Conservation (phyloP, 2,329 filamentous ascomycete species). For the Trichoderma sp. region DNA sequence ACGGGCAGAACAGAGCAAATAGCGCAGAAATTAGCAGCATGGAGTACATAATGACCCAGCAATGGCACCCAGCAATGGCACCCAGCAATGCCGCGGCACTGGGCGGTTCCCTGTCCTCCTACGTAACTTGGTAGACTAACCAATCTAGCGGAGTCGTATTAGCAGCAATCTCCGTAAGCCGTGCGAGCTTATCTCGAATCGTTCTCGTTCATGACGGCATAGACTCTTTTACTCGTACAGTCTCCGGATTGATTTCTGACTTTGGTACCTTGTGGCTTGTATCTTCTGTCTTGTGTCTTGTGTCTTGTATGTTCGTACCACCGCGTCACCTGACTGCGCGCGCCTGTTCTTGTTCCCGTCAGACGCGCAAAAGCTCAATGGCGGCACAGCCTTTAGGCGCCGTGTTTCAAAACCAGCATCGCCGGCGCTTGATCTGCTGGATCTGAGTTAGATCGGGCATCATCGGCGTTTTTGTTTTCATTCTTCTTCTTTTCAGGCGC, state of each 20-base stretch:
- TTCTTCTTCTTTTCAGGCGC: not conserved
- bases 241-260: not conserved
- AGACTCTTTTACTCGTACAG: not conserved
- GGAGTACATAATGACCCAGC: not conserved
- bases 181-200: not conserved
- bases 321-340: conserved; percentile 30
- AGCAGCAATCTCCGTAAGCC: not conserved
- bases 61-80: not conserved
- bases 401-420: not conserved
- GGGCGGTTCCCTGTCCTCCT: not conserved
- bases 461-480: not conserved
- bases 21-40: not conserved
- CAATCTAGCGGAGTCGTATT: not conserved
- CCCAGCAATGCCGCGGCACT: not conserved
- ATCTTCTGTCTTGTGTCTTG: not conserved
- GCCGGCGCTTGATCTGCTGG: not conserved
- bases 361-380: not conserved
- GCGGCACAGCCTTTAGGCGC: not conserved
- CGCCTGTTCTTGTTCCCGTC: conserved; percentile 16
- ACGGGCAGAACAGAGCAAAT: not conserved
- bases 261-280: not conserved
- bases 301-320: not conserved
- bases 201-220: not conserved
- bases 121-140: not conserved
- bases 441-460: not conserved